These are phyloP conservation scores for Pluteus cervinus DNA, from an alignment of 768 basidiomycete species.

Conservation along the genomic window DNA sequence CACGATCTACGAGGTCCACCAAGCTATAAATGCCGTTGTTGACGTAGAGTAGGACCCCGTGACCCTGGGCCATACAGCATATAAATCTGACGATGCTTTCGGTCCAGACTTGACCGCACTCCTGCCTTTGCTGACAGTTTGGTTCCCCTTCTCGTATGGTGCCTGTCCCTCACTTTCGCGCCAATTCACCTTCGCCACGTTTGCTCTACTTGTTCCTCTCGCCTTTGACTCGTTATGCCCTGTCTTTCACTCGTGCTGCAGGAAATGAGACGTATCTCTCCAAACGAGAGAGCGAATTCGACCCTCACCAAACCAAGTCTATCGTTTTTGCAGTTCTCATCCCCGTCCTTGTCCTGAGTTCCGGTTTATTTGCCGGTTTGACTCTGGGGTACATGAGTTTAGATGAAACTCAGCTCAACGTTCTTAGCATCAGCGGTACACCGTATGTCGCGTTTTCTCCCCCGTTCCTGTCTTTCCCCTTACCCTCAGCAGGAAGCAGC, in stretches of 20 bases:
- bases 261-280: too few species aligned
- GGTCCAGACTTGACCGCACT: too few species aligned
- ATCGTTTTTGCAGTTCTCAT: constrained; percentile 55
- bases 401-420: constrained; percentile 88
- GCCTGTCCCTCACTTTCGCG: constrained; percentile 30
- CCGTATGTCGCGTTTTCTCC: constrained; percentile 41
- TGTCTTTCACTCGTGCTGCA: too few species aligned
- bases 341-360: constrained; percentile 75
- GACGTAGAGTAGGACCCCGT: too few species aligned
- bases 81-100: too few species aligned
- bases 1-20: too few species aligned
- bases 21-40: too few species aligned
- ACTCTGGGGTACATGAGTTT: constrained; percentile 91
- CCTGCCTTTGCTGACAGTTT: background rate
- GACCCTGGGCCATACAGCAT: too few species aligned
- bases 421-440: constrained; percentile 79
- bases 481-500: constrained; percentile 54
- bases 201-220: constrained; percentile 23
- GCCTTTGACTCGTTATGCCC: constrained; percentile 2
- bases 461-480: constrained; percentile 5
- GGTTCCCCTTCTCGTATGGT: constrained; percentile 35
- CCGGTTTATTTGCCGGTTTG: constrained; percentile 86
- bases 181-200: constrained; percentile 35
- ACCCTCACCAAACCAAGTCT: constrained; percentile 22
- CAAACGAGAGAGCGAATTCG: constrained; percentile 21